Conservation (phyloP, 495 filamentous ascomycete genomes). For the Daldinia caldariorum region DNA sequence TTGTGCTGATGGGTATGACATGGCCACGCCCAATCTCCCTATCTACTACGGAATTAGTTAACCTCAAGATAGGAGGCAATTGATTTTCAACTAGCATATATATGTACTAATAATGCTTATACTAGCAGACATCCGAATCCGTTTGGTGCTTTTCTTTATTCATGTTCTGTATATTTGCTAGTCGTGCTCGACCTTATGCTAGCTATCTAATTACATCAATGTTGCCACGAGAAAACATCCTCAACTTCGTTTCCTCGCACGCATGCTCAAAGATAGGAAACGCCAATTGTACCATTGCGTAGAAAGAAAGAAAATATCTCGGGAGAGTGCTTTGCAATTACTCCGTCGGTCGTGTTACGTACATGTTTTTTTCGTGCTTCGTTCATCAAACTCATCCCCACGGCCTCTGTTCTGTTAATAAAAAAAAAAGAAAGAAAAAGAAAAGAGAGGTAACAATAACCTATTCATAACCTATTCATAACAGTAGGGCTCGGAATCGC, state of each 20-base stretch:
- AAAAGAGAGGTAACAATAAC: not conserved
- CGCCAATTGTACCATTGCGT: not conserved
- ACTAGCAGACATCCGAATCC: not conserved
- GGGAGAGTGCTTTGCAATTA: not conserved
- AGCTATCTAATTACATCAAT: slow-evolving; percentile 6
- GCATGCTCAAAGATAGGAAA: not conserved
- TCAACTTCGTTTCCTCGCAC: not conserved
- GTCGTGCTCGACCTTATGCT: not conserved
- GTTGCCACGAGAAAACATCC: not conserved
- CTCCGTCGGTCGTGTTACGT: not conserved
- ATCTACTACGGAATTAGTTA: no score
- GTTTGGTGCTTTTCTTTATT: not conserved
- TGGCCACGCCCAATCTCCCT: not conserved
- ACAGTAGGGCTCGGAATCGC: not conserved
- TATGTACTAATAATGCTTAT: no score
- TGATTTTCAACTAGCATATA: no score
- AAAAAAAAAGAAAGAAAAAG: not conserved
- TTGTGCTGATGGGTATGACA: not conserved
- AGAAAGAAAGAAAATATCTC: not conserved
- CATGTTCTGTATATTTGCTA: not conserved
- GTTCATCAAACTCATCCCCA: not conserved
- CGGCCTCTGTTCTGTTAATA: not conserved
- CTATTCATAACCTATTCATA: slow-evolving; percentile 1
- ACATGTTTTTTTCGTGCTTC: not conserved
- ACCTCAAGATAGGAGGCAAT: no score